Percentiles rank a stretch among this genome's conserved stretches.
phyloP scores from a whole-genome alignment of 2,329 filamentous ascomycete species.

The Fusarium virguliforme region DNA sequence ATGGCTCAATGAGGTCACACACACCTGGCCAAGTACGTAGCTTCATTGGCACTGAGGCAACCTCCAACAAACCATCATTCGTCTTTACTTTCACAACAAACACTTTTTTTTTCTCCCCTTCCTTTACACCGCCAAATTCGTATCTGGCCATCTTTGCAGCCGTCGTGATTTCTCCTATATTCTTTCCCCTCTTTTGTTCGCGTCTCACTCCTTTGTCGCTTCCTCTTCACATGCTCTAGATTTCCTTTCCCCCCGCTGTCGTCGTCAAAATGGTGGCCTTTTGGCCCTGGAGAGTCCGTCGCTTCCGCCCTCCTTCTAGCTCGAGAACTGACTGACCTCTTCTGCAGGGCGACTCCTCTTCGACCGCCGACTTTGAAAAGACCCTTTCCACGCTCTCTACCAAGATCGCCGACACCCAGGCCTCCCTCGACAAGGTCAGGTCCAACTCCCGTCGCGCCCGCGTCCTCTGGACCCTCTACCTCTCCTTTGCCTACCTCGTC shows the following conservation, averaged over 20 bases:
- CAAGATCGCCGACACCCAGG: constrained; percentile 84
- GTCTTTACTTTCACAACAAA: background rate
- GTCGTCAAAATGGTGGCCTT: constrained; percentile 79
- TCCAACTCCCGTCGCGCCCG: constrained; percentile 83
- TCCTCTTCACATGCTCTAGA: constrained; percentile 29
- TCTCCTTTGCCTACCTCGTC: constrained; percentile 90
- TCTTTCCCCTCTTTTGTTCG: background rate
- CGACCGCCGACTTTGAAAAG: constrained; percentile 88
- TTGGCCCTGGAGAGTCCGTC: constrained; percentile 85
- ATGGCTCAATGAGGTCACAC: constrained; percentile 21
- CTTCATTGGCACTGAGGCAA: constrained; percentile 7
- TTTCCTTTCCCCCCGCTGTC: constrained; percentile 2
- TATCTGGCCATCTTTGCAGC: constrained; percentile 19
- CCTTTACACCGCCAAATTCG: constrained; percentile 15
- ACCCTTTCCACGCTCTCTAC: constrained; percentile 84
- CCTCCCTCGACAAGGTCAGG: constrained; percentile 81
- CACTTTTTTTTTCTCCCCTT: background rate
- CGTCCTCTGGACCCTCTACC: constrained; percentile 91
- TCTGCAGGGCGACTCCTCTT: constrained; percentile 75
- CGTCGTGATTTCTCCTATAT: constrained; percentile 1
- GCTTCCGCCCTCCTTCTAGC: background rate
- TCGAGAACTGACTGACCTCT: constrained; percentile 29
- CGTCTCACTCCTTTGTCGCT: constrained; percentile 11
- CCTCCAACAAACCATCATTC: constrained; percentile 5
- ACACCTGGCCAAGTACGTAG: constrained; percentile 16